phyloP scores from a whole-genome alignment of 805 yeast species.

The Candida suzukii region DNA sequence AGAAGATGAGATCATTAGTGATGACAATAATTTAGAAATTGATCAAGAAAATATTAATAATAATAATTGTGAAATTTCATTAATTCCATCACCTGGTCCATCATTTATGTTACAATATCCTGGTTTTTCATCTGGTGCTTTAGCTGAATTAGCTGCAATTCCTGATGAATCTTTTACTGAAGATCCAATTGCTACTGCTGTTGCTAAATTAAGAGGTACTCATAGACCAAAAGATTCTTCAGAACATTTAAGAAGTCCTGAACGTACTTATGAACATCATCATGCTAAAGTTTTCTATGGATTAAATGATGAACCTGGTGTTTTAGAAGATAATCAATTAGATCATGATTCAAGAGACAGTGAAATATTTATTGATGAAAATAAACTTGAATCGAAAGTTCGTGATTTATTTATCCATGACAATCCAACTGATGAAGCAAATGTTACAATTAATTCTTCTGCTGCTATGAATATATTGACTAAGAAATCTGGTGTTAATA shows the following conservation, averaged over 20 bases:
- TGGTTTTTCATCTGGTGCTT: constrained; percentile 48
- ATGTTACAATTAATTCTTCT: background rate
- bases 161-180: constrained; percentile 69
- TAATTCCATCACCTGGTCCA: constrained; percentile 24
- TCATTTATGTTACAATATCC: constrained; percentile 33
- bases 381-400: constrained; percentile 24
- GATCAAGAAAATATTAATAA: constrained; percentile 6
- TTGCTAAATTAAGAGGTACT: constrained; percentile 74
- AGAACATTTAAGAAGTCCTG: background rate
- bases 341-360: constrained; percentile 4
- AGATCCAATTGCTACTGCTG: constrained; percentile 70
- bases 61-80: constrained; percentile 16
- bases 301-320: constrained; percentile 20
- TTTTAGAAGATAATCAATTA: background rate
- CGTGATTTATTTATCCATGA: constrained; percentile 25
- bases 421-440: background rate
- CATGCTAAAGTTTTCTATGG: constrained; percentile 13
- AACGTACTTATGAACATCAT: background rate
- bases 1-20: background rate
- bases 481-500: background rate
- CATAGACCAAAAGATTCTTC: background rate
- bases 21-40: background rate
- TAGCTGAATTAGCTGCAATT: constrained; percentile 73
- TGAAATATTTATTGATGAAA: constrained; percentile 19
- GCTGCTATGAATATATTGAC: background rate